phyloP scores from a whole-genome alignment of 768 basidiomycete species.

The Lactarius sanguifluus region DNA sequence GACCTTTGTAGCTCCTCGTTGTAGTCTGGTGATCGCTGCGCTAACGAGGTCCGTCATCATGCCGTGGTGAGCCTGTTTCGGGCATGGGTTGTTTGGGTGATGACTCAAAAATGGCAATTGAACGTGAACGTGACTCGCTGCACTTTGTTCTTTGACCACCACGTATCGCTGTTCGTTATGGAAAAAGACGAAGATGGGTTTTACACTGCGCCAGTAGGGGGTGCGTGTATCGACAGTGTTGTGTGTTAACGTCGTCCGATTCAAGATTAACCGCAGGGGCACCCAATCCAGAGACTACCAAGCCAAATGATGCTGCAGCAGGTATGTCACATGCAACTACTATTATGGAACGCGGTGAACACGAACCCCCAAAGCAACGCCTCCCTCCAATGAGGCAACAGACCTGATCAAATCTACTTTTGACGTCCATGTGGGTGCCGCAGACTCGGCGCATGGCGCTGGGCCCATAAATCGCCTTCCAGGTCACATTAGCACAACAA shows the following conservation, averaged over 20 bases:
- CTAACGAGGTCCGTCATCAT: slow-evolving; percentile 15
- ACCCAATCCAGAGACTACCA: slow-evolving; percentile 3
- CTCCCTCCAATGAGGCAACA: slow-evolving; percentile 34
- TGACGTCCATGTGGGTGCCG: slow-evolving; percentile 67
- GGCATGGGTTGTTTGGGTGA: not conserved
- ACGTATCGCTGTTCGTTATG: slow-evolving; percentile 38
- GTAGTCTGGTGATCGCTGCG: slow-evolving; percentile 39
- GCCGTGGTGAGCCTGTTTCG: not conserved
- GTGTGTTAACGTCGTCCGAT: not conserved
- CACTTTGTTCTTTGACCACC: slow-evolving; percentile 6
- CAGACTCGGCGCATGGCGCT: not conserved
- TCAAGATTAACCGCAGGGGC: not conserved
- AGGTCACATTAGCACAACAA: slow-evolving; percentile 97
- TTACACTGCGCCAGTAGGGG: slow-evolving; percentile 54
- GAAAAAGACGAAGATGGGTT: slow-evolving; percentile 82
- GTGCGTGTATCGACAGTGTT: slow-evolving; percentile 37
- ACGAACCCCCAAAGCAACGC: not conserved
- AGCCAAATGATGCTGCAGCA: slow-evolving; percentile 9
- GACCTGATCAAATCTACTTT: slow-evolving; percentile 80
- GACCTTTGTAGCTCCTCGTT: slow-evolving; percentile 46
- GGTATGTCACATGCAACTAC: slow-evolving; percentile 11
- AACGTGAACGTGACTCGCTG: not conserved
- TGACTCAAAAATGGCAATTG: slow-evolving; percentile 1
- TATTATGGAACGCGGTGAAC: not conserved
- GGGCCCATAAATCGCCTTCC: slow-evolving; percentile 18